Evolutionary conservation across 2,329 filamentous ascomycete genomes (phyloP), one percentile per base, ranked within the genome.

Genomic region (Fusarium hainanense): DNA sequence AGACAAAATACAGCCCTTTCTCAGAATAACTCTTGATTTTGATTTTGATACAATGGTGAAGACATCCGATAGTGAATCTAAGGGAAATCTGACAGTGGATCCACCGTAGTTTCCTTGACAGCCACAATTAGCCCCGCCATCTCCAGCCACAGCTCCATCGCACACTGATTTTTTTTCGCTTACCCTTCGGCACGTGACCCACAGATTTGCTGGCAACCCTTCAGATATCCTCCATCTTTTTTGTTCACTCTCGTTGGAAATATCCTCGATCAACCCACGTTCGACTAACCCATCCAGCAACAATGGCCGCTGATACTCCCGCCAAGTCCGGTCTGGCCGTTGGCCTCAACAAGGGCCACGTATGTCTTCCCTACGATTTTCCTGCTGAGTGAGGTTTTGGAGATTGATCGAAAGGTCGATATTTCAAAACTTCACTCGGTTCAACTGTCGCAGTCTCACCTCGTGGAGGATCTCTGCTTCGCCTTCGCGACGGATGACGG

Each of bases 391-490:
- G 34, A 37, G 10, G 34, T 37, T 12, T 37, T 37, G 34, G 34
- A 37, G 18, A 37, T 37, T 37, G 34, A 12, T 37, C 18, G 34
- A 37, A 37, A 37, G 34, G 18, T 37, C 34, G 34, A 37, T 37
- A 37, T 37, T 37, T 37, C 34, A 37, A n/a, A 0, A 37, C 34
- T 37, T 37, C 18, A 37, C 18, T 37, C 7, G 34, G 34, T 37
- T 37, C 34, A 37, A 37, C 18, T 76, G 78, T 80, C 79, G 79
- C 80, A 81, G 85, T 90, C 88, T 90, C 88, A 90, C 88, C 88
- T 90, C 88, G 86, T 90, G 88, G 88, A 90, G 88, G 88, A 90
- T 90, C 87, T 87, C 88, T 89, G 87, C 87, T 75, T 72, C 71
- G 72, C 71, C 66, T 70, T 75, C 67, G 70, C 69, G 71, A 74